Conservation (phyloP, 495 filamentous ascomycete species). For the Aspergillus incahuasiensis region DNA sequence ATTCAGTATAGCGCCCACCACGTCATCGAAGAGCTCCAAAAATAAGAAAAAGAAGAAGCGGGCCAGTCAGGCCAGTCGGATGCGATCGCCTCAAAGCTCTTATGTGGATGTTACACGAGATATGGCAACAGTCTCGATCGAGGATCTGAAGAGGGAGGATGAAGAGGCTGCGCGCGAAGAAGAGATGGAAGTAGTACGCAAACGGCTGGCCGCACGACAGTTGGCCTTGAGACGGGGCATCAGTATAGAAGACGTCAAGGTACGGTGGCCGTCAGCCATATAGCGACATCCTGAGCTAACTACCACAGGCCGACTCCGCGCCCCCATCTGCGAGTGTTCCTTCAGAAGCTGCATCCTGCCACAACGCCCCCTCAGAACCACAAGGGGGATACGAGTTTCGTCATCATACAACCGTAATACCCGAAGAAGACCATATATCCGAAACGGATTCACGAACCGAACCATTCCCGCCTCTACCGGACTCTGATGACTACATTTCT, state of each 20-base stretch:
- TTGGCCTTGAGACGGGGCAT: conserved; percentile 70
- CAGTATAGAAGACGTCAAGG: conserved; percentile 18
- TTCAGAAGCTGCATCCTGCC: conserved; percentile 3
- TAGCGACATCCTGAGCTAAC: not conserved
- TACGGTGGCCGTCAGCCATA: conserved; percentile 8
- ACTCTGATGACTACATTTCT: conserved; percentile 1
- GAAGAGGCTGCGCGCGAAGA: conserved; percentile 62
- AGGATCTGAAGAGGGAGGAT: conserved; percentile 75
- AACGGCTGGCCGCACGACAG: conserved; percentile 64
- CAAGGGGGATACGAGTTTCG: conserved; percentile 9
- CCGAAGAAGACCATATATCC: conserved; percentile 17
- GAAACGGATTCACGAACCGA: conserved; percentile 27
- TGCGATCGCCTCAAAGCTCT: conserved; percentile 23
- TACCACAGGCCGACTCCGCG: not conserved
- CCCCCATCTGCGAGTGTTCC: conserved; percentile 8
- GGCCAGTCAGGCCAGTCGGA: conserved; percentile 18
- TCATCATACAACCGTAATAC: conserved; percentile 1
- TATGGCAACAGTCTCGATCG: conserved; percentile 53
- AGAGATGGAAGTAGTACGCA: conserved; percentile 62
- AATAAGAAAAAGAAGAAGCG: conserved; percentile 25
- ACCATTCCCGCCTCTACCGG: conserved; percentile 35
- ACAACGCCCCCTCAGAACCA: conserved; percentile 8
- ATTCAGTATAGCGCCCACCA: conserved; percentile 50
- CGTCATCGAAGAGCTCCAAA: conserved; percentile 44
- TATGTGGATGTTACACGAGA: conserved; percentile 24